Conservation (phyloP, 2,329 filamentous ascomycete species). For the Alternaria dauci region DNA sequence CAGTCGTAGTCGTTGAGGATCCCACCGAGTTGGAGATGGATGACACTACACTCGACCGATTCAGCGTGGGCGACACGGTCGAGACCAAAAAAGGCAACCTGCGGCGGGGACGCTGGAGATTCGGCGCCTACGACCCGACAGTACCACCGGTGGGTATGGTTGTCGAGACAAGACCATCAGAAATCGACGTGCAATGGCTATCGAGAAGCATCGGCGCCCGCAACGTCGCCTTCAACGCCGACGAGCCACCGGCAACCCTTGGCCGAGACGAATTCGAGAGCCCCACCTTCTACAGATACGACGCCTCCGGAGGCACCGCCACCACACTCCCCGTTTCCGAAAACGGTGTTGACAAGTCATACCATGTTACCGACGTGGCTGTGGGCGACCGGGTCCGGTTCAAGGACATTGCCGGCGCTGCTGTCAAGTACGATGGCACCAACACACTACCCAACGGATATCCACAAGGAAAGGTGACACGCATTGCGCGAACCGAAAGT, state of each 20-base stretch:
- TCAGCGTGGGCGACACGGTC: conserved; percentile 60
- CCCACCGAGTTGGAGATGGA: conserved; percentile 53
- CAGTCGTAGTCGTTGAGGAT: conserved; percentile 62
- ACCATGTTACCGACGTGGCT: conserved; percentile 51
- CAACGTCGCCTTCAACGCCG: conserved; percentile 25
- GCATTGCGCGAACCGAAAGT: conserved; percentile 57
- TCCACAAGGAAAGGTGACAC: conserved; percentile 54
- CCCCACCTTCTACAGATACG: conserved; percentile 54
- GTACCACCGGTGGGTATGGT: conserved; percentile 61
- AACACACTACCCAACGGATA: conserved; percentile 36
- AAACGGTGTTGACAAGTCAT: conserved; percentile 38
- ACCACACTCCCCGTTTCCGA: conserved; percentile 32
- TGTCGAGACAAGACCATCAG: conserved; percentile 58
- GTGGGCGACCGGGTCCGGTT: conserved; percentile 64
- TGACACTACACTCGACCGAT: conserved; percentile 47
- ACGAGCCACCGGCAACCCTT: conserved; percentile 46
- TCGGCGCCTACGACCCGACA: conserved; percentile 61
- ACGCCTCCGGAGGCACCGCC: conserved; percentile 43
- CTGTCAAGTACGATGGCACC: conserved; percentile 60
- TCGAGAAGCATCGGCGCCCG: conserved; percentile 52
- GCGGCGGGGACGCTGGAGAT: conserved; percentile 61
- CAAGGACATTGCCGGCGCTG: conserved; percentile 60
- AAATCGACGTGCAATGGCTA: conserved; percentile 63
- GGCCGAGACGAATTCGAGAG: conserved; percentile 55
- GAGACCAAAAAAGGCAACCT: conserved; percentile 62